Evolutionary conservation across 345 rosid species (phyloP).

Genomic region (Noccaea bulbosa): DNA sequence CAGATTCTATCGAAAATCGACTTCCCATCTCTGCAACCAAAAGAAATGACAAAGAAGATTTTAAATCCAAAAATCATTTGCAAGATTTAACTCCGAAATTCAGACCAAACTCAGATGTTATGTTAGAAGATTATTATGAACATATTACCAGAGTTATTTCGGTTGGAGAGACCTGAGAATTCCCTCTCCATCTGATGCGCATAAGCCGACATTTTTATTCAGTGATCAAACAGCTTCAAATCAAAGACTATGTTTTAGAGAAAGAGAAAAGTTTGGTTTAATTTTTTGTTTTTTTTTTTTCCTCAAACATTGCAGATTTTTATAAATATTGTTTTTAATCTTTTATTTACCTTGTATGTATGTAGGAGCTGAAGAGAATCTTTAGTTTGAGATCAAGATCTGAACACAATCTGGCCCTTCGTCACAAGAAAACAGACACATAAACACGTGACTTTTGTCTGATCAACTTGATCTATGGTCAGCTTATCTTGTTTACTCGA

Average conservation of each 20-base stretch:
- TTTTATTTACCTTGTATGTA: slow-evolving; percentile 11
- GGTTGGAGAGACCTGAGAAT: slow-evolving; percentile 67
- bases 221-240: too few relatives aligned
- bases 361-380: slow-evolving; percentile 14
- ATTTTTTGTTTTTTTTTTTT: not conserved
- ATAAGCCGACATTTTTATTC: slow-evolving; percentile 61
- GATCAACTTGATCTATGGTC: slow-evolving; percentile 2
- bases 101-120: slow-evolving; percentile 20
- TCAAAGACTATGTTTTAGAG: too few relatives aligned
- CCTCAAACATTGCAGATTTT: not conserved
- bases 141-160: slow-evolving; percentile 65
- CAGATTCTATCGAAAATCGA: slow-evolving; percentile 59
- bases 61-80: not conserved
- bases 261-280: too few relatives aligned
- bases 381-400: slow-evolving; percentile 21
- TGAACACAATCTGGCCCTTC: slow-evolving; percentile 1
- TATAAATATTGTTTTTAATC: not conserved
- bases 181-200: slow-evolving; percentile 78
- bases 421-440: slow-evolving; percentile 38
- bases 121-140: not conserved
- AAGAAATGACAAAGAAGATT: not conserved
- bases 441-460: slow-evolving; percentile 27
- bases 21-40: slow-evolving; percentile 59
- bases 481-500: not conserved
- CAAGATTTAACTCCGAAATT: slow-evolving; percentile 3